Conservation (phyloP, 805 yeast species). For the Huiozyma sinensis region DNA sequence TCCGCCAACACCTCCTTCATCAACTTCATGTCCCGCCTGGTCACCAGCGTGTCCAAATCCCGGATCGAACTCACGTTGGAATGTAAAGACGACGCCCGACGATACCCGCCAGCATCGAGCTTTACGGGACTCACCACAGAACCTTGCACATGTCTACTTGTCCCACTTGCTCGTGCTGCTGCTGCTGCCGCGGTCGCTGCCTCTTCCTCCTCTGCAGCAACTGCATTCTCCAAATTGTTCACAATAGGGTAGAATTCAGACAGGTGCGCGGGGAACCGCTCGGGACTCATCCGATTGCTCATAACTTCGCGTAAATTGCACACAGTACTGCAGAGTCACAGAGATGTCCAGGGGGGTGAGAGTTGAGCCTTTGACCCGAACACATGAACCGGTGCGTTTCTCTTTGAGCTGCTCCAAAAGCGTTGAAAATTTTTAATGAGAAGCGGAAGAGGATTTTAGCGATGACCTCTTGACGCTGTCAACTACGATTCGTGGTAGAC, state of each 20-base stretch:
- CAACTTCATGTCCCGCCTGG: conserved; percentile 46
- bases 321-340: too few species aligned
- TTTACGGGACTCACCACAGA: conserved; percentile 6
- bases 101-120: background rate
- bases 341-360: too few species aligned
- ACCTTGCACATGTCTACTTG: background rate
- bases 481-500: too few species aligned
- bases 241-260: conserved; percentile 50
- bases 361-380: too few species aligned
- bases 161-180: background rate
- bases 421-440: too few species aligned
- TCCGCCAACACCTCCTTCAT: conserved; percentile 40
- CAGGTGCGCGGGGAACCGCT: conserved; percentile 37
- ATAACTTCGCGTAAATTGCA: background rate
- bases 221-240: conserved; percentile 19
- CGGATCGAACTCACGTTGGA: conserved; percentile 39
- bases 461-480: too few species aligned
- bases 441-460: too few species aligned
- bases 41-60: conserved; percentile 51
- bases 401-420: too few species aligned
- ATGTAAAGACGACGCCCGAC: conserved; percentile 28
- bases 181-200: background rate
- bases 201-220: background rate
- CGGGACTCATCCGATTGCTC: conserved; percentile 7
- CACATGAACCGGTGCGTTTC: too few species aligned